Evolutionary conservation across 805 yeast species (phyloP), one percentile per base, ranked within the genome.

Genomic region (Saturnispora quitensis): DNA sequence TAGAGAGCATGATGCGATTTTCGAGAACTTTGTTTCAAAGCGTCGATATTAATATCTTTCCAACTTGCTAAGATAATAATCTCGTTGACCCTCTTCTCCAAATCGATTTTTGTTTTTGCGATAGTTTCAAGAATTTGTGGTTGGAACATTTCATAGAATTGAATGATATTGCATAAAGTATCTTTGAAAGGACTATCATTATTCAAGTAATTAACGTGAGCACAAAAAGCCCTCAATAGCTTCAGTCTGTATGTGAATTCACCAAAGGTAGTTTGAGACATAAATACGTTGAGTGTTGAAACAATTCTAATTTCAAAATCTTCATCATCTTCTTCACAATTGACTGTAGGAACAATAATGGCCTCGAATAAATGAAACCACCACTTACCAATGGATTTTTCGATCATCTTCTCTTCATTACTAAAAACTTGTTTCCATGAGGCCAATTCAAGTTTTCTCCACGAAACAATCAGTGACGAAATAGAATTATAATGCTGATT

Each of bases 1-100:
- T 84, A 91, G 50, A 93, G 79, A 59, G 75, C 80, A 56, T 81
- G 80, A 62, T 95, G 99, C 0, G 97, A 89, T 46, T 85, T 79
- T 56, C 89, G 81, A 5, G 99, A 93, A 67, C 97, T 88, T 67
- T 90, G 97, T 59, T 88, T 89, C 60, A 93, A 74, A 0, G 99
- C 96, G 62, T 86, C 95, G 43, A 89, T 80, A 61, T 93, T 95
- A 12, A 89, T 90, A 69, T 93, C 99, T 59, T 90, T 89, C 98
- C 98, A 95, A 61, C 96, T 87, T 1, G 99, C 97, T 15, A 93
- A 73, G 44, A 88, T 69, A 43, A 93, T 89, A 3, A 89, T 83
- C 53, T 93, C 99, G 35, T 81, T 75, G 10, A 93, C 78, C 47
- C 89, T 89, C 62, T 90, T 91, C 53, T 83, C 88, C 35, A 91